These are phyloP conservation scores for Mucor irregularis DNA, from an alignment of 371 early-diverging fungal species.

Conservation along the genomic window DNA sequence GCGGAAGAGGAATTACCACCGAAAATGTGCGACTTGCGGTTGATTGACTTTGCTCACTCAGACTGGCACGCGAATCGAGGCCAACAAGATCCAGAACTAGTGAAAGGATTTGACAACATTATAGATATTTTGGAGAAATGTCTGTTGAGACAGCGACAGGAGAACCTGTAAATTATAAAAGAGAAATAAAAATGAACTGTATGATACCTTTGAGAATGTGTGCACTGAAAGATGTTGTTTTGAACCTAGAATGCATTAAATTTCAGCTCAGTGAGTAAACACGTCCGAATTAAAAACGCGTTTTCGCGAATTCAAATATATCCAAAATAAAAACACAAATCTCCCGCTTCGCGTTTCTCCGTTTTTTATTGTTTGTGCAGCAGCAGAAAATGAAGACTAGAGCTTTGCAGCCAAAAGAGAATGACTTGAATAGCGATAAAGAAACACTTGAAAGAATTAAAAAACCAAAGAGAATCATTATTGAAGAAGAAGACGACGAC, in stretches of 20 bases:
- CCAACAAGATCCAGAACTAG: conserved; percentile 33
- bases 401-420: not conserved
- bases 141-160: conserved; percentile 15
- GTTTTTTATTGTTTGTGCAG: not conserved
- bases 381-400: not conserved
- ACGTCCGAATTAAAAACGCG: not conserved
- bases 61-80: conserved; percentile 47
- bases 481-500: conserved; percentile 8
- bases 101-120: conserved; percentile 36
- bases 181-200: not conserved
- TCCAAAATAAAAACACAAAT: not conserved
- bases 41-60: conserved; percentile 83
- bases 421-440: not conserved
- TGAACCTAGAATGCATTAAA: too few species aligned
- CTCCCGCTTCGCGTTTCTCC: not conserved
- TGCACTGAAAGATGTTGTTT: too few species aligned
- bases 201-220: too few species aligned
- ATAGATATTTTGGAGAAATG: conserved; percentile 27
- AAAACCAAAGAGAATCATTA: conserved; percentile 1
- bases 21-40: conserved; percentile 59
- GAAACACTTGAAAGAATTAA: not conserved
- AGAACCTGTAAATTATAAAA: conserved; percentile 21
- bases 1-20: conserved; percentile 47
- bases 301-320: not conserved
- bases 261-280: too few species aligned